phyloP scores from a whole-genome alignment of 345 rosid species.

The Luvunga scandens region DNA sequence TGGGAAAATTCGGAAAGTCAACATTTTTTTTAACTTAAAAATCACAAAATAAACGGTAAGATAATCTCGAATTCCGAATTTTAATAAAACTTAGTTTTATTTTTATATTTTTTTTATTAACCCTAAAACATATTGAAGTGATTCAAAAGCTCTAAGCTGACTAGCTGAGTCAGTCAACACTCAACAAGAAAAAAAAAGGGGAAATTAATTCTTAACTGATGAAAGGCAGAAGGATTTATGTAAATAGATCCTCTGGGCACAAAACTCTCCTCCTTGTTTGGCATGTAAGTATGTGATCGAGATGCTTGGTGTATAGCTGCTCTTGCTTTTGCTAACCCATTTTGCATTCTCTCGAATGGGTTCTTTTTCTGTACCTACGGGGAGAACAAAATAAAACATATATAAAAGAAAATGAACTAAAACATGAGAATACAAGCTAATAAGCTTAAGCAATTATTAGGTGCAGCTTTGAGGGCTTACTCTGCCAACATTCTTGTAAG shows the following conservation, averaged over 20 bases:
- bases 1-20: not conserved
- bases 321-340: constrained; percentile 59
- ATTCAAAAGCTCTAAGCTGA: not conserved
- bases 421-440: not conserved
- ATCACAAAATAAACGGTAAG: not conserved
- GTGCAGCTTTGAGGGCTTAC: not conserved
- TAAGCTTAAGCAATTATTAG: not conserved
- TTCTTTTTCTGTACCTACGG: constrained; percentile 19
- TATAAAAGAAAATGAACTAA: not conserved
- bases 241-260: constrained; percentile 54
- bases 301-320: constrained; percentile 51
- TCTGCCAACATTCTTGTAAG: not conserved
- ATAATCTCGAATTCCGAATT: not conserved
- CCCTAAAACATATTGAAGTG: not conserved
- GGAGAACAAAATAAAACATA: not conserved
- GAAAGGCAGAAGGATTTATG: constrained; percentile 57
- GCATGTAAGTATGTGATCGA: constrained; percentile 26
- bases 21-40: not conserved
- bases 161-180: not conserved
- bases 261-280: constrained; percentile 21
- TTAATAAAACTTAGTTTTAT: not conserved
- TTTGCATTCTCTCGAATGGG: constrained; percentile 43
- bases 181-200: not conserved
- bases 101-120: no score
- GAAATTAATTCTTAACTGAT: constrained; percentile 51